Evolutionary conservation across 2,329 filamentous ascomycete genomes (phyloP), one percentile per base, ranked within the genome.

Genomic region (Stagonosporopsis cucurbitacearum): DNA sequence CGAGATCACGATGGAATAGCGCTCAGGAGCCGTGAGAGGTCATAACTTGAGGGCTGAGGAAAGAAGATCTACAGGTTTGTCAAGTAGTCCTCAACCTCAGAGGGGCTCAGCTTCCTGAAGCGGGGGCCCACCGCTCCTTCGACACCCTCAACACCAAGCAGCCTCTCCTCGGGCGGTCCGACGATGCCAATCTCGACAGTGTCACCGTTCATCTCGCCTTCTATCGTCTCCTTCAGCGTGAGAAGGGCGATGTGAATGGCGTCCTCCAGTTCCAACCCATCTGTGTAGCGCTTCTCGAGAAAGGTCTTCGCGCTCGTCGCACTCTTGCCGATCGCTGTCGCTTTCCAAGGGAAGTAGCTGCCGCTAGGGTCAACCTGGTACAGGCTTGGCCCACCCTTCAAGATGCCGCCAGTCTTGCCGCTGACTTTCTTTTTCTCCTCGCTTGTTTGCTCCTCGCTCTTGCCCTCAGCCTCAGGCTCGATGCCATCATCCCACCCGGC

Each of bases 341-440:
- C 95, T 84, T 99, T 99, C 95, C 95, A 99, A 4, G 95, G 95
- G 77, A 97, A 99, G 77, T 99, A 99, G 77, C 91, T 96, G 67
- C 95, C 95, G 64, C 92, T 96, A n/a, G 95, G 95, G 75, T 99
- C 95, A 67, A 99, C 95, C 81, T 99, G 94, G 81, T 99, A 99
- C 74, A 99, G 81, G 84, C 96, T 97, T 43, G 95, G 95, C 6
- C 95, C 94, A 47, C 95, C 94, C 82, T 97, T 98, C 68, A 95
- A 83, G 67, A 96, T 95, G 44, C 95, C 95, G 25, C 94, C 95
- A 22, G 95, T 98, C 86, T 98, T 96, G 67, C 89, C 89, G 50
- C 85, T 86, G 19, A 70, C 90, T 81, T 92, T 90, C 78, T 89
- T 86, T 75, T 86, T 85, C 62, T 86, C 86, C 19, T 81, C 81